A percentile compares a stretch with the other conserved stretches of the same genome.
phyloP scores from a whole-genome alignment of 2,329 filamentous ascomycete species.

The Claviceps fusiformis region DNA sequence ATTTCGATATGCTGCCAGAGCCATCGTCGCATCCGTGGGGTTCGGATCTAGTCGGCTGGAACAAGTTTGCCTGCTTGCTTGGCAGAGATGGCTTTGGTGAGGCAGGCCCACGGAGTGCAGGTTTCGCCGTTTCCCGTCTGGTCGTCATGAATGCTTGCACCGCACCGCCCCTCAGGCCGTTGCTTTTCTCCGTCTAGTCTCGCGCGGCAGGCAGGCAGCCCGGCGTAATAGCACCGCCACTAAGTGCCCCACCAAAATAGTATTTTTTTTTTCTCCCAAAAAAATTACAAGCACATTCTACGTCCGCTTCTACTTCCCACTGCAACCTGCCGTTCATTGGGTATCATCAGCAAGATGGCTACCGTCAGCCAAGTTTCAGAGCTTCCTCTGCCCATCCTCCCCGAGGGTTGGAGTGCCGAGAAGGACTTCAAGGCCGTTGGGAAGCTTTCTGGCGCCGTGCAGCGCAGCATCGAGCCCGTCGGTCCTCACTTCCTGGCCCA shows the following conservation, averaged over 20 bases:
- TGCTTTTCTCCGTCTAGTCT: no score
- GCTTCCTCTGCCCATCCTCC: constrained; percentile 59
- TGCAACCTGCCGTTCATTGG: neutral
- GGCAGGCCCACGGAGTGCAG: constrained; percentile 7
- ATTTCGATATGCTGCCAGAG: constrained; percentile 64
- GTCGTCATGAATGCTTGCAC: neutral
- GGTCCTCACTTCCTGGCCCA: constrained; percentile 97
- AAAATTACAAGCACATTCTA: neutral
- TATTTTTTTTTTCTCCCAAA: no score
- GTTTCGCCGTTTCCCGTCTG: constrained; percentile 13
- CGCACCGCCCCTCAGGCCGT: no score
- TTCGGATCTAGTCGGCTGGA: neutral
- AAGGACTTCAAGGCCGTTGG: constrained; percentile 85
- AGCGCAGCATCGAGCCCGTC: constrained; percentile 87
- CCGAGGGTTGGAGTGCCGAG: constrained; percentile 69
- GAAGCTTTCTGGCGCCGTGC: constrained; percentile 59
- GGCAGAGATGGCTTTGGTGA: neutral
- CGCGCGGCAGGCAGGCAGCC: no score
- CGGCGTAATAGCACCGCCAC: neutral
- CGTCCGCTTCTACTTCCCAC: constrained; percentile 9
- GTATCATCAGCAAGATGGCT: constrained; percentile 39
- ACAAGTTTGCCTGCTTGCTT: no score
- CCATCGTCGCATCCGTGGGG: constrained; percentile 31
- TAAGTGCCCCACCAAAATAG: no score
- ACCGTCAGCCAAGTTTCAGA: constrained; percentile 41